Base-by-base conservation (phyloP, 108 stramenopile species). In the Skeletonema menzelii region DNA sequence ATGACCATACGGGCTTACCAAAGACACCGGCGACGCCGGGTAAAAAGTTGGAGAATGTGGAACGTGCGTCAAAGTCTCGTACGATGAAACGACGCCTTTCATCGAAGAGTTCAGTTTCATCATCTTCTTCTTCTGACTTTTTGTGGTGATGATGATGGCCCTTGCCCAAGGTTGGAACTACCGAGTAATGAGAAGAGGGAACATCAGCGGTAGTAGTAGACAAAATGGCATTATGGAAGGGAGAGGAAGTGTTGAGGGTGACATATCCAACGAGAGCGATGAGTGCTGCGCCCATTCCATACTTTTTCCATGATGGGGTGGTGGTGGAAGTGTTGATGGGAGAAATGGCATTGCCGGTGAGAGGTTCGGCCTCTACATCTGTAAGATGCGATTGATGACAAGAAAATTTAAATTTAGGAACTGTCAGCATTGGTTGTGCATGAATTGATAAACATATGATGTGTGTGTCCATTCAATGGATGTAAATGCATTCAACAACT, bases 1-100 rank as follows among this genome's bases (percentile, higher is more conserved):
- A 98, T 14, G 93, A 85, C 94, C 94, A 97, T 35, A 88, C 90
- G 56, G 96, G 96, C 64, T 93, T 93, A 61, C 96, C 96, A 59
- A 87, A 93, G 57, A 87, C 85, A 42, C 96, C 96, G 44, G 88
- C 96, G 22, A 94, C 88, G 46, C 92, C 96, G 37, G 96, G 92
- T 44, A 96, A 84, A 65, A 96, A 96, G 37, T 85, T 89, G 37
- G 93, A 82, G 69, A 93, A 90, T 56, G 93, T 88, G 27, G 92
- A 87, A 27, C 84, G 78, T 40, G 92, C 88, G 72, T 96, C 96
- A 66, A 77, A 96, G 73, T 96, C 91, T 27, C 86, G 90, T 73
- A 93, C 63, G 27, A 96, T 76, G 77, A 85, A 95, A 35, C 94
- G 94, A 72, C 61, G 49, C 11, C 42, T 38, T 24, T 72, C 61